Evolutionary conservation across 352 stramenopile species (phyloP).

Genomic region (Aphanomyces stellatus): DNA sequence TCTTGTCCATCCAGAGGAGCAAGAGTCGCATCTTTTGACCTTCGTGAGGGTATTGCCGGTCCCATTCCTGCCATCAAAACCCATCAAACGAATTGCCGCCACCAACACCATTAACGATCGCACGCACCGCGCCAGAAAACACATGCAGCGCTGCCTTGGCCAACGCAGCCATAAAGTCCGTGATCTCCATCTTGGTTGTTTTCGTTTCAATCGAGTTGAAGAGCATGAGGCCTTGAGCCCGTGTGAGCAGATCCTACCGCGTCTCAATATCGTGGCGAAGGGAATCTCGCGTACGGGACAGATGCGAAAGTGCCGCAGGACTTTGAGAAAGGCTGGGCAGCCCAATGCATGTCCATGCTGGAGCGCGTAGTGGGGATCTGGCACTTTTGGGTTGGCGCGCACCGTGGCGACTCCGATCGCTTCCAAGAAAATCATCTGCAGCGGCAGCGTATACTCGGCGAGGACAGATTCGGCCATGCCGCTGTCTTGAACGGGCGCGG

Average conservation of each 20-base stretch:
- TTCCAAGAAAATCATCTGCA: constrained; percentile 17
- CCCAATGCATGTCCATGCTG: background rate
- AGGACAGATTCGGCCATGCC: constrained; percentile 9
- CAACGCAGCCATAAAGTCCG: background rate
- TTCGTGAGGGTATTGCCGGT: constrained; percentile 1
- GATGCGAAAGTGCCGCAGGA: background rate
- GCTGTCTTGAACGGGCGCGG: too few species aligned
- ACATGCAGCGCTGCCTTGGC: background rate
- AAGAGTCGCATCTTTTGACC: constrained; percentile 10
- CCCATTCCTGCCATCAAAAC: constrained; percentile 6
- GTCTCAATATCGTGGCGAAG: background rate
- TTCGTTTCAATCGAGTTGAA: background rate
- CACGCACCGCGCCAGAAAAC: constrained; percentile 4
- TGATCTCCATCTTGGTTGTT: background rate
- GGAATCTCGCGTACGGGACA: background rate
- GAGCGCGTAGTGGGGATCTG: background rate
- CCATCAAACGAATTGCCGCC: too few species aligned
- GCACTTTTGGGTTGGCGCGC: background rate
- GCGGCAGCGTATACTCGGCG: background rate
- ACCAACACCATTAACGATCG: too few species aligned
- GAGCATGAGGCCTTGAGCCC: background rate
- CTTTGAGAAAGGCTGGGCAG: background rate
- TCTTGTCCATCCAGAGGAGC: constrained; percentile 15
- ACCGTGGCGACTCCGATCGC: background rate
- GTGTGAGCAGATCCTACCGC: constrained; percentile 7